Evolutionary conservation across 176 grass and related monocot species (phyloP).

Genomic region (Luzula sylvatica): DNA sequence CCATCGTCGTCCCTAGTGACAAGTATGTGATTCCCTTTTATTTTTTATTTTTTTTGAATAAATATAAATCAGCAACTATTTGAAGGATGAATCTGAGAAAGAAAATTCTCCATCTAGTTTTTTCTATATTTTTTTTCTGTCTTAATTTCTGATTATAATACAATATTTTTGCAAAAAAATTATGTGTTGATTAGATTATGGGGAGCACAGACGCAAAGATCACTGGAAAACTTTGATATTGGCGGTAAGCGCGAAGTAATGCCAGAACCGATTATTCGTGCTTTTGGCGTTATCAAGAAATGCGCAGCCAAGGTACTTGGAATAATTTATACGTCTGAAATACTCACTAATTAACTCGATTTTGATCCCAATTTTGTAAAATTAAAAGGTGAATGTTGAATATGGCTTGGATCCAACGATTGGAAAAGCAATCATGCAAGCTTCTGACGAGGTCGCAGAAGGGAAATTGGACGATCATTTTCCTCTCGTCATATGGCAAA

Average conservation of each 20-base stretch:
- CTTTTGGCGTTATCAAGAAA: constrained; percentile 79
- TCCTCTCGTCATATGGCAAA: constrained; percentile 92
- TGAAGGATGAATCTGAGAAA: constrained; percentile 9
- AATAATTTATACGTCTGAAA: background rate
- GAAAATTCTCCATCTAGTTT: background rate
- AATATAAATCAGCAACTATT: no score
- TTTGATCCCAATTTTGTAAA: no score
- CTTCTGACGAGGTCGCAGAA: constrained; percentile 69
- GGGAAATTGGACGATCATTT: constrained; percentile 82
- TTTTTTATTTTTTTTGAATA: no score
- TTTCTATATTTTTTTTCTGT: no score
- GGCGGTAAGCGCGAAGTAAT: constrained; percentile 70
- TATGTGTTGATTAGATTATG: constrained; percentile 40
- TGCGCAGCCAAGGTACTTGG: constrained; percentile 65
- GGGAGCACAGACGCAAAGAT: constrained; percentile 91
- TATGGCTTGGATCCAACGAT: constrained; percentile 73
- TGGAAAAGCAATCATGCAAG: constrained; percentile 75
- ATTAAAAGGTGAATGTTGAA: constrained; percentile 74
- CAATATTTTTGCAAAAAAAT: background rate
- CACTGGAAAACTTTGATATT: constrained; percentile 82
- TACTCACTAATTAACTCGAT: no score
- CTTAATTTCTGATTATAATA: no score
- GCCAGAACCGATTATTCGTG: constrained; percentile 77
- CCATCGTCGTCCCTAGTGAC: constrained; percentile 64
- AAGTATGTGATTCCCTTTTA: constrained; percentile 14